Evolutionary conservation across 371 early-diverging fungal species (phyloP).

Genomic region (Saksenaea vasiformis): DNA sequence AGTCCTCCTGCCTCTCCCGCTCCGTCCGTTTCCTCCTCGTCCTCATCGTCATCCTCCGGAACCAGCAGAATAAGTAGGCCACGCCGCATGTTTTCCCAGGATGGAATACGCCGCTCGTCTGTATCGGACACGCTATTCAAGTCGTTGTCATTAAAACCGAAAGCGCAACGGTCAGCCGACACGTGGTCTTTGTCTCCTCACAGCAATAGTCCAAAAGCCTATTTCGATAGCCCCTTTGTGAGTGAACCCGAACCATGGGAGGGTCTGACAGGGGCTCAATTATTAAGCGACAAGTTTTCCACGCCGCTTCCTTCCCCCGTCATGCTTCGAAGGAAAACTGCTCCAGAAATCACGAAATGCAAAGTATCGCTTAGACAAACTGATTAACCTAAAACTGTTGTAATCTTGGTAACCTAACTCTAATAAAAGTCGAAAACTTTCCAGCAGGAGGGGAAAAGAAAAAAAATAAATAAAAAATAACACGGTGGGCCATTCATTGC

Average conservation of each 20-base stretch:
- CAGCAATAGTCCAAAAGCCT: background rate
- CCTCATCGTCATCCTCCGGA: slow-evolving; percentile 2
- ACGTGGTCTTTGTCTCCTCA: slow-evolving; percentile 1
- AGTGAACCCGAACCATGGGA: slow-evolving; percentile 3
- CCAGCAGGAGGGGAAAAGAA: too few species aligned
- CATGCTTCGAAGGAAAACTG: slow-evolving; percentile 16
- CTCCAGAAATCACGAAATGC: slow-evolving; percentile 10
- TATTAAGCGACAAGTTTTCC: background rate
- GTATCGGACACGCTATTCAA: slow-evolving; percentile 6
- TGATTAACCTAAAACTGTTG: background rate
- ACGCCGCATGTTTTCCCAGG: background rate
- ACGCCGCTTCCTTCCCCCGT: background rate
- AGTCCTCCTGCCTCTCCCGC: slow-evolving; percentile 4
- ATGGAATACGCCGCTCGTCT: slow-evolving; percentile 4
- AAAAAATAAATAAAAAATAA: too few species aligned
- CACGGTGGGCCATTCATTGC: too few species aligned
- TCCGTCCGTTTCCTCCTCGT: slow-evolving; percentile 2
- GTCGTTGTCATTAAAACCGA: background rate
- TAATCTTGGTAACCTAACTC: background rate
- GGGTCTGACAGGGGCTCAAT: background rate
- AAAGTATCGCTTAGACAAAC: background rate
- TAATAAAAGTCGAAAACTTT: too few species aligned
- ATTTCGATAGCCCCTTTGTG: background rate
- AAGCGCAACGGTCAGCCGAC: background rate
- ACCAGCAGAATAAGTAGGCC: background rate